Percentiles rank a stretch among this genome's conserved stretches.
These are phyloP conservation scores for Ganoderma sinense DNA, from an alignment of 1,284 basidiomycete species.

Conservation along the genomic window DNA sequence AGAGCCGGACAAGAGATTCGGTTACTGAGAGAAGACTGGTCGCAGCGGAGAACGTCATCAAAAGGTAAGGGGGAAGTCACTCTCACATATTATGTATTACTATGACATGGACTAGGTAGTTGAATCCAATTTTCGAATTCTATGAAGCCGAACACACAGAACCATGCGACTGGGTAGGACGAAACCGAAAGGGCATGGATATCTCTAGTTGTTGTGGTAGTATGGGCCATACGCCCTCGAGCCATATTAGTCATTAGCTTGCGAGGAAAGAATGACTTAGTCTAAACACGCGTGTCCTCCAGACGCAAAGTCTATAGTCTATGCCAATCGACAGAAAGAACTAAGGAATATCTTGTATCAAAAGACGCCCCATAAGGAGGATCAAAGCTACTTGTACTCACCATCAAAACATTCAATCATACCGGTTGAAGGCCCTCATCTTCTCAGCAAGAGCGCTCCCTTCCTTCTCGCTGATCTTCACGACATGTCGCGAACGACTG, in stretches of 20 bases:
- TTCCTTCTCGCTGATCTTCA: conserved; percentile 16
- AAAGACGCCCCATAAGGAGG: not conserved
- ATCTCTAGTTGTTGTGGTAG: not conserved
- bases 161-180: not conserved
- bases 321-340: not conserved
- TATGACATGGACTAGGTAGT: not conserved
- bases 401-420: conserved; percentile 18
- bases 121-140: not conserved
- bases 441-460: conserved; percentile 8
- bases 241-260: not conserved
- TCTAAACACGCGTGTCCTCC: conserved; percentile 9
- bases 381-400: not conserved
- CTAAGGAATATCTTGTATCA: not conserved
- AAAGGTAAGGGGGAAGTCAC: not conserved
- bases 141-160: not conserved
- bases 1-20: conserved; percentile 18
- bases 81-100: conserved; percentile 3
- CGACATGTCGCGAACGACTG: conserved; percentile 8
- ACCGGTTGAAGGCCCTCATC: conserved; percentile 27
- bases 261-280: not conserved
- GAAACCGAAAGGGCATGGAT: not conserved
- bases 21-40: conserved; percentile 23
- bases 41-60: not conserved
- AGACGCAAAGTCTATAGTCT: conserved; percentile 12
- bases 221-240: not conserved